These are phyloP conservation scores for Aspergillus pseudoviridinutans DNA, from an alignment of 2,329 filamentous ascomycete species.

Conservation along the genomic window DNA sequence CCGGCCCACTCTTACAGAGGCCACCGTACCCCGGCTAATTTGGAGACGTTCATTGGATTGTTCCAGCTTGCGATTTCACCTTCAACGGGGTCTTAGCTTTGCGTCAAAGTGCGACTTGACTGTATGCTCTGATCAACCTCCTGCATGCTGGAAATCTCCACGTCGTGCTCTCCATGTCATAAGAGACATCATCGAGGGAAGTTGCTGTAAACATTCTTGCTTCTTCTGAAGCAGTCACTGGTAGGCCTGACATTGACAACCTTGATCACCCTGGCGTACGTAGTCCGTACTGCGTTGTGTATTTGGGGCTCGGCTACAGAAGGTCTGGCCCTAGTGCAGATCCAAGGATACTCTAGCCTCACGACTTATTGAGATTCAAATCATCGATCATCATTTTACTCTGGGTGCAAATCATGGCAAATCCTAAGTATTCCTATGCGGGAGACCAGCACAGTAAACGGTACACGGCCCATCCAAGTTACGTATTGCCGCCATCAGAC, in stretches of 20 bases:
- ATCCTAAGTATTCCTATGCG: neutral
- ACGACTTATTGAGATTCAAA: conserved; percentile 8
- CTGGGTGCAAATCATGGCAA: conserved; percentile 1
- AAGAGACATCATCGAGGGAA: neutral
- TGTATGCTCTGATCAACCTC: neutral
- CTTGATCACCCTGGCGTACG: neutral
- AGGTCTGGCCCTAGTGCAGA: conserved; percentile 22
- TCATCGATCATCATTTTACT: conserved; percentile 13
- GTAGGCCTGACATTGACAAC: neutral
- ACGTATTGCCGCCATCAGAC: conserved; percentile 1
- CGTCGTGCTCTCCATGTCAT: neutral
- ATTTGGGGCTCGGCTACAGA: conserved; percentile 17
- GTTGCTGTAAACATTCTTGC: neutral
- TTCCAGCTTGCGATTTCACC: neutral
- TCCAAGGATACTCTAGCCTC: conserved; percentile 19
- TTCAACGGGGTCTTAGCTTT: neutral
- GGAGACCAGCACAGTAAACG: neutral
- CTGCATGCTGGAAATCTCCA: neutral
- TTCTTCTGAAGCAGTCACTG: neutral
- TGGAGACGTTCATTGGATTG: conserved; percentile 9
- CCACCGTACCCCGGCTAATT: conserved; percentile 1
- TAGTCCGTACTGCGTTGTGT: neutral
- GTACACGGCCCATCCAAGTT: neutral
- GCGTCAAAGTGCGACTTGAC: neutral
- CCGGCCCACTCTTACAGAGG: conserved; percentile 1